These are phyloP conservation scores for Crinitomyces ghanaensis DNA, from an alignment of 805 yeast species.

Conservation along the genomic window DNA sequence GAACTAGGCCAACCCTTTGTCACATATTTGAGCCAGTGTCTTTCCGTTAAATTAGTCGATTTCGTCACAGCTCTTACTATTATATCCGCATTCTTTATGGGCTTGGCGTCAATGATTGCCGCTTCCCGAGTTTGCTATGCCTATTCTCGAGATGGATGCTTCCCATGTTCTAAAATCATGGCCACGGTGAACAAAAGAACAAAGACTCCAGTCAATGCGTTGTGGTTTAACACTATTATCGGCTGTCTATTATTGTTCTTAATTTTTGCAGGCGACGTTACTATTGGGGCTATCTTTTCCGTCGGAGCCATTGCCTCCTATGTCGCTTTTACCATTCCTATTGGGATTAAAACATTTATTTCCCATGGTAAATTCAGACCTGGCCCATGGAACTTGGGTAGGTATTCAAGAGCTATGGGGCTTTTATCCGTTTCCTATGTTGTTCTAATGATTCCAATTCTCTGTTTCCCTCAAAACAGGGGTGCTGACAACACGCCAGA, in stretches of 20 bases:
- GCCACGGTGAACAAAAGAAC: slow-evolving; percentile 39
- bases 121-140: slow-evolving; percentile 58
- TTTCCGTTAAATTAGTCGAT: slow-evolving; percentile 31
- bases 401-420: slow-evolving; percentile 38
- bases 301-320: slow-evolving; percentile 63
- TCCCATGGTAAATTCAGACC: slow-evolving; percentile 41
- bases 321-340: slow-evolving; percentile 56
- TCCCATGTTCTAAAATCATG: slow-evolving; percentile 45
- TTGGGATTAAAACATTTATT: slow-evolving; percentile 44
- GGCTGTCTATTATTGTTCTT: slow-evolving; percentile 46
- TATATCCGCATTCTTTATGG: slow-evolving; percentile 38
- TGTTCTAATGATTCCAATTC: slow-evolving; percentile 44
- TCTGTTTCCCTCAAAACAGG: slow-evolving; percentile 44
- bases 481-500: slow-evolving; percentile 29
- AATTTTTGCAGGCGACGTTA: slow-evolving; percentile 53
- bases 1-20: slow-evolving; percentile 53
- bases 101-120: slow-evolving; percentile 50
- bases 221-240: slow-evolving; percentile 41
- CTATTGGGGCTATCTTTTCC: slow-evolving; percentile 60
- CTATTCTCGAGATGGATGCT: slow-evolving; percentile 56
- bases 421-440: slow-evolving; percentile 39
- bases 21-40: slow-evolving; percentile 39
- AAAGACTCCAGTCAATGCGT: slow-evolving; percentile 52
- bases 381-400: slow-evolving; percentile 62
- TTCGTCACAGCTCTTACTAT: slow-evolving; percentile 36